Evolutionary conservation across 2,329 filamentous ascomycete genomes (phyloP).

Genomic region (Chrysosporium queenslandicum): DNA sequence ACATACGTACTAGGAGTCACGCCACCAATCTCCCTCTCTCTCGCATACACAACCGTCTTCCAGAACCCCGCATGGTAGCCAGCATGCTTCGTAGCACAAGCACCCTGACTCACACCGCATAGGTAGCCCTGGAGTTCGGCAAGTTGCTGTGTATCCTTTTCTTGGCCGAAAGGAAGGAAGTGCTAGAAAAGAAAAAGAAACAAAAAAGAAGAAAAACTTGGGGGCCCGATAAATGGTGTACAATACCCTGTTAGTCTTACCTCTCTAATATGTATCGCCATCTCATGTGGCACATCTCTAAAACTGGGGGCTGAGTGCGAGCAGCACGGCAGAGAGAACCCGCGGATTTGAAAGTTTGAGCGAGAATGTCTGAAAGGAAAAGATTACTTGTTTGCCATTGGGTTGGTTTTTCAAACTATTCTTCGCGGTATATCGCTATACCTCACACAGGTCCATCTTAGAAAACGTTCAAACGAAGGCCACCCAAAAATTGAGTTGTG

Average conservation of each 20-base stretch:
- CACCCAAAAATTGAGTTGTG: not conserved
- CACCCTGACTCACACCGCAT: not conserved
- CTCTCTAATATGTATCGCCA: not conserved
- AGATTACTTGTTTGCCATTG: not conserved
- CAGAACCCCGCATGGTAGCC: not conserved
- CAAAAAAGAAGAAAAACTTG: too few species aligned
- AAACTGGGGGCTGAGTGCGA: not conserved
- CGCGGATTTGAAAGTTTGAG: not conserved
- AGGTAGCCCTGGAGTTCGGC: not conserved
- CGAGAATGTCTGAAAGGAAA: not conserved
- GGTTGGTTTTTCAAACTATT: not conserved
- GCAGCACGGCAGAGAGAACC: not conserved
- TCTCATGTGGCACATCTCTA: not conserved
- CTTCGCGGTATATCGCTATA: too few species aligned
- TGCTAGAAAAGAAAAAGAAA: too few species aligned
- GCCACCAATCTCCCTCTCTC: too few species aligned
- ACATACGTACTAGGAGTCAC: too few species aligned
- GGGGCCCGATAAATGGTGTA: not conserved
- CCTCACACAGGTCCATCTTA: too few species aligned
- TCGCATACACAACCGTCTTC: too few species aligned
- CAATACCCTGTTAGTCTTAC: not conserved
- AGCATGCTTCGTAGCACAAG: not conserved
- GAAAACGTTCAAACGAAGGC: not conserved
- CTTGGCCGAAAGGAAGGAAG: too few species aligned
- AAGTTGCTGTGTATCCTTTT: not conserved